A percentile compares a stretch with the other conserved stretches of the same genome.
phyloP scores from a whole-genome alignment of 73 alveolate genomes.

The Paramecium pentaurelia region DNA sequence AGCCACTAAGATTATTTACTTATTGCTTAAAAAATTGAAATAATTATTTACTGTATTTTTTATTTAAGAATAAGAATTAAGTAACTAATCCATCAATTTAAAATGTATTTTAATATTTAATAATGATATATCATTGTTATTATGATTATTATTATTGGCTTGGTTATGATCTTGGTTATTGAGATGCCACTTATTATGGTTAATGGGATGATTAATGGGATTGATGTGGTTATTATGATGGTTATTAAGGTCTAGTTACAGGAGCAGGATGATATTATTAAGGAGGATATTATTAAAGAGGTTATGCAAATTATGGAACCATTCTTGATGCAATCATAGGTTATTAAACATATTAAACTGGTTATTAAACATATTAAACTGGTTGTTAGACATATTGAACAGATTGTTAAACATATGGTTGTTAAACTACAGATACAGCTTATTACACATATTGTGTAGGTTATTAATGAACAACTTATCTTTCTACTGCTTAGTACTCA shows the following conservation, averaged over 20 bases:
- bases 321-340: constrained; percentile 47
- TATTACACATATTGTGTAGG: background rate
- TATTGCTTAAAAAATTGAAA: background rate
- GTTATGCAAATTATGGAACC: background rate
- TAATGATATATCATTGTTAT: background rate
- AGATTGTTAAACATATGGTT: background rate
- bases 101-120: background rate
- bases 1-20: background rate
- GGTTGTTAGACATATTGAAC: background rate
- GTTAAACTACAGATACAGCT: background rate
- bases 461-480: constrained; percentile 45
- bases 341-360: constrained; percentile 32
- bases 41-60: background rate
- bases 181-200: background rate
- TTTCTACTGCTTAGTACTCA: constrained; percentile 39
- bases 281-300: background rate
- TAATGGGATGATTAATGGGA: background rate
- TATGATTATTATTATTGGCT: background rate
- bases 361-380: constrained; percentile 11
- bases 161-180: constrained; percentile 18
- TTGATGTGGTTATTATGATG: background rate
- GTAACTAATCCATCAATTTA: background rate
- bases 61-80: background rate
- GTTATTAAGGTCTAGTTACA: background rate
- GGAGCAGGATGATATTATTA: background rate